Conservation (phyloP, 2,329 filamentous ascomycete species). For the Pseudocercospora fuligena region DNA sequence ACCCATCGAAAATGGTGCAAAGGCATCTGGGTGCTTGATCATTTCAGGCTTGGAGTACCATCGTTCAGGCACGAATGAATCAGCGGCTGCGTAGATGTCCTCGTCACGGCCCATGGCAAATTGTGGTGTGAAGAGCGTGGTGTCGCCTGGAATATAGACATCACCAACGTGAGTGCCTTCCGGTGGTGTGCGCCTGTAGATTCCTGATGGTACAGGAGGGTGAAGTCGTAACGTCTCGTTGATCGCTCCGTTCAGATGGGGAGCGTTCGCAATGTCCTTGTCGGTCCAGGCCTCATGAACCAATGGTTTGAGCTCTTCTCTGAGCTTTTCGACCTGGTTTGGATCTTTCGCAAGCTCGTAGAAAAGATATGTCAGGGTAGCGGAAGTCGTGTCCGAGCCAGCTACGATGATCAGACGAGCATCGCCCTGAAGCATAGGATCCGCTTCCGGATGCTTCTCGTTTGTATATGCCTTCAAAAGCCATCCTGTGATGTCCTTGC, state of each 20-base stretch:
- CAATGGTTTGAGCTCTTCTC: slow-evolving; percentile 40
- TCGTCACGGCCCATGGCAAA: slow-evolving; percentile 35
- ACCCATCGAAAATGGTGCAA: slow-evolving; percentile 44
- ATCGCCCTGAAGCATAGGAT: slow-evolving; percentile 35
- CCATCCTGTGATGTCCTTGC: slow-evolving; percentile 38
- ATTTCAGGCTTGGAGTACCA: slow-evolving; percentile 44
- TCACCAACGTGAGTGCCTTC: slow-evolving; percentile 45
- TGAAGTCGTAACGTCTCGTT: slow-evolving; percentile 49
- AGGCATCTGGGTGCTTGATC: slow-evolving; percentile 43
- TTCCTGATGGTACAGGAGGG: slow-evolving; percentile 44
- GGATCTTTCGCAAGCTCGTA: slow-evolving; percentile 44
- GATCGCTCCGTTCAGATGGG: slow-evolving; percentile 47
- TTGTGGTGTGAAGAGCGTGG: slow-evolving; percentile 27
- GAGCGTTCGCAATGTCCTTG: slow-evolving; percentile 33
- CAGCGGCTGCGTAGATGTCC: slow-evolving; percentile 37
- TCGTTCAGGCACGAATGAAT: slow-evolving; percentile 43
- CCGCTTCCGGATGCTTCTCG: slow-evolving; percentile 33
- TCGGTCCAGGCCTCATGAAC: slow-evolving; percentile 28
- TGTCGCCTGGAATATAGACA: slow-evolving; percentile 41
- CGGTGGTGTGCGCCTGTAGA: slow-evolving; percentile 44
- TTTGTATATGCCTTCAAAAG: slow-evolving; percentile 37
- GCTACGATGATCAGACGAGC: slow-evolving; percentile 43
- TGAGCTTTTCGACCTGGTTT: slow-evolving; percentile 38
- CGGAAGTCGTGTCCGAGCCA: slow-evolving; percentile 50
- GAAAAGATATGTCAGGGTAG: slow-evolving; percentile 48